Base-by-base conservation (phyloP, 805 yeast species). In the Spathaspora hagerdaliae region DNA sequence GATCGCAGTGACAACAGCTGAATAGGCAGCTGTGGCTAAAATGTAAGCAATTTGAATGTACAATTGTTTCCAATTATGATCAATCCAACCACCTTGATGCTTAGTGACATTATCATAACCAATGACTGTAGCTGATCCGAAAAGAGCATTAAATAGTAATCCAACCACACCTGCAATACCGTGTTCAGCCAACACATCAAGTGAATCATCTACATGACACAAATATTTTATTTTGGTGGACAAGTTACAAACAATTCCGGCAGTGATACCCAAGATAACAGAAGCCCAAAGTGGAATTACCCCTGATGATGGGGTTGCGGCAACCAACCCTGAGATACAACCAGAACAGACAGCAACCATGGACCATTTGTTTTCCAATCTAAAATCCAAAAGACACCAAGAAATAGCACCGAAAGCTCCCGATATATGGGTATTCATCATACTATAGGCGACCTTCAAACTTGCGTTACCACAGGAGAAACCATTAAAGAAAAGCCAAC, bases 121-220 rank as follows among this genome's bases (percentile, higher is more conserved):
- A 51, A 92, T 79, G 44, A 94, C 95, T 64, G 88, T 85, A 45
- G 85, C 79, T 6, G 91, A 87, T 12, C 87, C 97, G 60, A 94
- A 91, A 1, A 92, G 60, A 0, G 87, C 97, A 60, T 89, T 90
- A 71, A 89, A 90, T n/a, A 92, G 47, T 40, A 91, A 74, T 0
- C 99, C 98, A 39, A 92, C 76, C 39, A 91, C 77, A 31, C 99
- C 99, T 0, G 97, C 98, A 56, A 92, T 77, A 41, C 97, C 98
- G 83, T 92, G 99, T 80, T 92, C 98, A n/a, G 98, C 98, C 62
- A 92, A 77, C 42, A 90, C 82, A 84, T 94, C 98, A 56, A 94
- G 71, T 1, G 97, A 83, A 69, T 92, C 99, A 64, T 94, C 98
- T 42, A 92, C 90, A 48, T 78, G 77, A 39, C 86, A 69, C 51